Percentiles rank a stretch among this genome's conserved stretches.
Conservation (phyloP, 345 rosid species). For the Mangifera indica region DNA sequence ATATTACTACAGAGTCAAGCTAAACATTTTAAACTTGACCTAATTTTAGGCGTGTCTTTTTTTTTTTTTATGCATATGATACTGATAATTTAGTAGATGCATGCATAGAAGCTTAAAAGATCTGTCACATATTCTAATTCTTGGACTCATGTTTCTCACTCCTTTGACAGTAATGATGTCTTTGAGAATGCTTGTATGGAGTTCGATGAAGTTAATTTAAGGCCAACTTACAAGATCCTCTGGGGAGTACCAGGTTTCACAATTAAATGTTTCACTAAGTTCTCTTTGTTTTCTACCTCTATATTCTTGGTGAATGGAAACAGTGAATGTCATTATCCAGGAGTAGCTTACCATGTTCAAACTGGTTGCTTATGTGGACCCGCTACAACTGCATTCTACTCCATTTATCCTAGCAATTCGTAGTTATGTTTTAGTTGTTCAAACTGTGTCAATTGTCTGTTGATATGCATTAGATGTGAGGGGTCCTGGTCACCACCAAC, state of each 20-base stretch:
- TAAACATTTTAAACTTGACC: background rate
- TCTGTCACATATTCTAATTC: conserved; percentile 7
- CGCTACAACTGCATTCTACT: background rate
- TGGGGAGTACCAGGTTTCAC: conserved; percentile 97
- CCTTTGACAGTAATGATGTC: conserved; percentile 52
- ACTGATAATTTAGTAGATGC: background rate
- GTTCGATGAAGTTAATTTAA: conserved; percentile 82
- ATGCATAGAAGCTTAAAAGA: background rate
- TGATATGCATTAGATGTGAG: background rate
- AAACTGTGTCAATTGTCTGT: background rate
- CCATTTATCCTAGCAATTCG: background rate
- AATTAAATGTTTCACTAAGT: background rate
- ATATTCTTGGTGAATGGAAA: background rate
- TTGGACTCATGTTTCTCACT: conserved; percentile 17
- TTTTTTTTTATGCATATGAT: no score
- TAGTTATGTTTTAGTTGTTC: background rate
- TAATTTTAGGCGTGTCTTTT: no score
- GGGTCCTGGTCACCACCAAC: background rate
- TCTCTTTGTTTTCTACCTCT: conserved; percentile 3
- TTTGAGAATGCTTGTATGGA: conserved; percentile 99
- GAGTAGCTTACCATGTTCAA: conserved; percentile 9
- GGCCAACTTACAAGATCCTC: conserved; percentile 86
- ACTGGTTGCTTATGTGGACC: background rate
- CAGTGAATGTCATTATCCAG: background rate
- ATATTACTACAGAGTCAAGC: background rate